Conservation (phyloP, 352 stramenopile genomes). For the Poterioochromonas sp. region DNA sequence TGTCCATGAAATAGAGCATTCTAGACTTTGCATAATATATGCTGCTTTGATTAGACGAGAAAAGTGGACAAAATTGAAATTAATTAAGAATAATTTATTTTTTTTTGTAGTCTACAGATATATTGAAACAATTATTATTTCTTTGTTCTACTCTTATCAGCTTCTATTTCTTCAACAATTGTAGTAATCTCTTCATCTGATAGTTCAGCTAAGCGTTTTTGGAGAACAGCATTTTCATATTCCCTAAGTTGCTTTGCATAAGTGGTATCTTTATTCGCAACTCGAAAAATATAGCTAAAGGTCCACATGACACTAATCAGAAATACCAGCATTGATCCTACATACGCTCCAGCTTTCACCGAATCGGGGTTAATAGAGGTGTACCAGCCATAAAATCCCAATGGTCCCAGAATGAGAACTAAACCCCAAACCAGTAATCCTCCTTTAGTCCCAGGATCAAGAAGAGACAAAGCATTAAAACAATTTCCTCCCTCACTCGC, state of each 20-base stretch:
- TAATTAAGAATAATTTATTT: not conserved
- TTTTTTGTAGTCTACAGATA: conserved; percentile 17
- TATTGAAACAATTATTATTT: conserved; percentile 31
- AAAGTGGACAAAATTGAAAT: no score
- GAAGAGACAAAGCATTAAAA: no score
- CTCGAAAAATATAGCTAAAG: conserved; percentile 58
- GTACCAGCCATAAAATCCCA: not conserved
- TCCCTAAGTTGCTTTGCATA: conserved; percentile 62
- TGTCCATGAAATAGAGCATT: no score
- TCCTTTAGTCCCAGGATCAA: not conserved
- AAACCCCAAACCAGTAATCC: not conserved
- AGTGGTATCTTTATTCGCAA: conserved; percentile 64
- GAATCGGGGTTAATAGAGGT: not conserved
- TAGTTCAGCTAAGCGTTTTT: conserved; percentile 58
- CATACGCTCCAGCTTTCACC: not conserved
- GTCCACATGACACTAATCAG: conserved; percentile 53
- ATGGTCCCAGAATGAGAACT: not conserved
- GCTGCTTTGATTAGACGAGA: no score
- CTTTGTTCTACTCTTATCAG: conserved; percentile 43
- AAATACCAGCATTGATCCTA: conserved; percentile 54
- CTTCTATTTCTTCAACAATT: conserved; percentile 57
- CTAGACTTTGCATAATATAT: no score
- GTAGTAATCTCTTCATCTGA: conserved; percentile 61
- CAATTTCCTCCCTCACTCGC: no score
- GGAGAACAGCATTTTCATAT: conserved; percentile 64